Evolutionary conservation across 108 stramenopile species (phyloP), one percentile per base, ranked within the genome.

Genomic region (Licmophora abbreviata): DNA sequence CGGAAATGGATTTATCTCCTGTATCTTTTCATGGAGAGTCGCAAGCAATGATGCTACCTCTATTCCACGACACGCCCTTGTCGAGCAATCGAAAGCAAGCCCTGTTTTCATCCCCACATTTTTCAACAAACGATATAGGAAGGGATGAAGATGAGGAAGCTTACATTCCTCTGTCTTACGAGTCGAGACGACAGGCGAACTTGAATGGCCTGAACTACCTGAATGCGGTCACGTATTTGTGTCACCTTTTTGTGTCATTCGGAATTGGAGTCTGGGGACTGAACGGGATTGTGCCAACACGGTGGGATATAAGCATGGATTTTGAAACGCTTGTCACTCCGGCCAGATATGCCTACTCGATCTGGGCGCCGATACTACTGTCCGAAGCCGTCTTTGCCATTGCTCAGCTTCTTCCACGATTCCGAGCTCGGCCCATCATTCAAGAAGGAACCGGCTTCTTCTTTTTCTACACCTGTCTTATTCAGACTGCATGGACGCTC

Each of bases 251-350:
- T 59, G 69, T 73, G 10, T 68, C 61, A 36, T 71, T 61, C 29
- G 69, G 66, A 15, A 69, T 79, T 36, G 78, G 73, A 3, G 58
- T 69, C 15, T 72, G 67, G 62, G 71, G 71, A 31, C 32, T 75
- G 34, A 46, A 62, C 68, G 69, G 71, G 3, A 26, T 61, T 0
- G 20, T 74, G 24, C 62, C 62, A 10, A 74, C 66, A 23, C 34
- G 69, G 48, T 59, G 52, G 59, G 67, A 63, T n/a, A 66, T 73
- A 12, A 58, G 38, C 23, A 38, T 44, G 25, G 35, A 60, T 28
- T 57, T 58, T 42, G 53, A 68, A 69, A 75, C 78, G 0, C 60
- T 80, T 9, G 63, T 80, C 11, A 80, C 74, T 3, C 78, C 78
- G 1, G 66, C 69, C 17, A 21, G 50, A 21, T 80, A 68, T 55